Base-by-base conservation (phyloP, 805 yeast species). In the Metschnikowia proteae region DNA sequence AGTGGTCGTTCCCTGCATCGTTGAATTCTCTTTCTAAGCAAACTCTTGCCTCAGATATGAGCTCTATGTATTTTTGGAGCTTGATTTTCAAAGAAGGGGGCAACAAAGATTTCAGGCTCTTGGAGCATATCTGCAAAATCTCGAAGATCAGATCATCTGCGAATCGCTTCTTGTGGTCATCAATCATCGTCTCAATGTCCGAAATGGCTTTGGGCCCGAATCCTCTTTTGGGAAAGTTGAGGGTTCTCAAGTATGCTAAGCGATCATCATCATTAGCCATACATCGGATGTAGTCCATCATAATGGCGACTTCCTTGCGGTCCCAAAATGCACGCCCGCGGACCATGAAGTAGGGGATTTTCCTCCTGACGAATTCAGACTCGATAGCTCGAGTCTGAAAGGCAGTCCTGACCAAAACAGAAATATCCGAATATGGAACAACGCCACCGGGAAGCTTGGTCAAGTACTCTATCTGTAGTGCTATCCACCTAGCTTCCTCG, bases 321-420 rank as follows among this genome's bases (percentile, higher is more conserved):
- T 86, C 88, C 92, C 95, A 88, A 58, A 89, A 87, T 1, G 89
- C 83, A 38, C 73, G 73, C 0, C 97, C 97, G 45, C 84, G 83
- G 0, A 86, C 73, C 49, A 90, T 76, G 6, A 68, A 66, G 58
- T 87, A 86, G 0, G 94, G 90, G 2, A 90, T 75, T 3, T 77
- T 69, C 2, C 65, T 62, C 42, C 67, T 73, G 1, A 80, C 71
- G 25, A 92, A 66, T 17, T 80, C 85, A 30, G 75, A 76, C 60
- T 90, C 97, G 6, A 90, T 68, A 3, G 66, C 72, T 45, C 86
- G 67, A 0, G 89, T 80, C 55, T 80, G 82, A 52, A 72, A 75
- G 7, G 84, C 75, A 0, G 88, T 73, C 38, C 98, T 66, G 2
- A 86, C 80, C 23, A 92, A 70, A 3, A 92, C 74, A 0, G 96